Base-by-base conservation (phyloP, 192 early-diverging fungal genomes). In the Coemansia sp. region DNA sequence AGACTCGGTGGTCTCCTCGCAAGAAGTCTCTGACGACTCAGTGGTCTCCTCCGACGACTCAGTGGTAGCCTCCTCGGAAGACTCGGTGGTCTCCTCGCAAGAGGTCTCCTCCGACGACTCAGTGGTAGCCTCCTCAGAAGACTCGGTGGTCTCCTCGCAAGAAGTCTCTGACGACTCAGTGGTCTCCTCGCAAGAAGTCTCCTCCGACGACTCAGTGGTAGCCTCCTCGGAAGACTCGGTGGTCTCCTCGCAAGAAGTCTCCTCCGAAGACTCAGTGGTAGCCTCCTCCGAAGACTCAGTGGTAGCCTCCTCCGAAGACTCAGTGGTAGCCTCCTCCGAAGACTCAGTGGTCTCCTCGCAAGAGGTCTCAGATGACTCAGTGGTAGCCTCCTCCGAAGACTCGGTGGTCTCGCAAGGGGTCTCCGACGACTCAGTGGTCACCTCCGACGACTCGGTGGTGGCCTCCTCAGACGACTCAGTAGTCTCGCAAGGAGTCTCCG, bases 71-170 rank as follows among this genome's bases (percentile, higher is more conserved):
- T n/a, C n/a, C n/a, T n/a, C n/a, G n/a, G n/a, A 50, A 22, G 49
- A 50, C 39, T 65, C 64, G 32, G 70, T 59, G 45, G 62, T 54
- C 37, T 64, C 57, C 39, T 45, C 27, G n/a, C n/a, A n/a, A n/a
- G n/a, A n/a, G n/a, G n/a, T n/a, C n/a, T n/a, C 29, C 7, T 41
- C 35, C 25, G 29, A 51, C 19, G 43, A 41, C 25, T 65, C 53
- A 5, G 23, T 21, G 27, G 64, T 39, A 47, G 64, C 11, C 49
- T 27, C 55, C 19, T 52, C 50, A 0, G 50, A 52, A 23, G 50
- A 52, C 50, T 52, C 50, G 2, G 61, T 17, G n/a, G 66, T 35
- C 43, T 65, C 64, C 43, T 65, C 64, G 29, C 45, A 24, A 21
- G 69, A 25, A 15, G 63, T 50, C 43, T 58, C 60, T 21, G 21